Evolutionary conservation across 768 basidiomycete genomes (phyloP), one percentile per base, ranked within the genome.

Genomic region (Dioszegia hungarica): DNA sequence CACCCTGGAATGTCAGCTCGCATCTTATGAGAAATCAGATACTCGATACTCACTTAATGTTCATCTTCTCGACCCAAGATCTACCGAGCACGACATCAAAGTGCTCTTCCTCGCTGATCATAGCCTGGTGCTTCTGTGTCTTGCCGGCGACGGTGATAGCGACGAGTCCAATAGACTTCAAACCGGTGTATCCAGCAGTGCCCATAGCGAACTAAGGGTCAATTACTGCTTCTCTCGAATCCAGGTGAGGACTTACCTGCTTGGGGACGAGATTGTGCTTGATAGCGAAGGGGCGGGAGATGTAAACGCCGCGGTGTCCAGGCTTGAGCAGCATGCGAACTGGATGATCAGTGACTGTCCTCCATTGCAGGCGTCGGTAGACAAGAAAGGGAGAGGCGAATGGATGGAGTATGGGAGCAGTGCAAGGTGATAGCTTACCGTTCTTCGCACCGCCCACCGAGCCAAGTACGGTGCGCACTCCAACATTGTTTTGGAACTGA

Each of bases 81-180:
- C 93, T 81, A 0, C 93, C 93, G 5, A 98, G 82, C 4, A 98
- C 87, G 44, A 97, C 89, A 66, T 95, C 92, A 75, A 98, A 98
- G 69, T 97, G 91, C 0, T 87, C 85, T 73, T 95, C 93, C 72
- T 99, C 95, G 3, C 89, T 87, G 28, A 98, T 82, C 75, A 89
- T 92, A 9, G 97, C 92, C 0, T 83, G 68, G 56, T 78, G 78
- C 25, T 64, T 63, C 10, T 70, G 70, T 15, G 77, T 77, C 59
- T 72, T 70, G 9, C 53, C 46, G 6, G 78, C 79, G 53, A 80
- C 77, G 0, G 87, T 92, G 66, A 99, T 86, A 0, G 92, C 88
- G 85, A 91, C 89, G 53, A 80, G 81, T 14, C 92, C 92, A 22
- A 93, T 84, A 6, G 57, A 52, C 41, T 62, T 66, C 34, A 79